A percentile compares a stretch with the other conserved stretches of the same genome.
Conservation (phyloP, 2,329 filamentous ascomycete species). For the Penicillium decumbens region DNA sequence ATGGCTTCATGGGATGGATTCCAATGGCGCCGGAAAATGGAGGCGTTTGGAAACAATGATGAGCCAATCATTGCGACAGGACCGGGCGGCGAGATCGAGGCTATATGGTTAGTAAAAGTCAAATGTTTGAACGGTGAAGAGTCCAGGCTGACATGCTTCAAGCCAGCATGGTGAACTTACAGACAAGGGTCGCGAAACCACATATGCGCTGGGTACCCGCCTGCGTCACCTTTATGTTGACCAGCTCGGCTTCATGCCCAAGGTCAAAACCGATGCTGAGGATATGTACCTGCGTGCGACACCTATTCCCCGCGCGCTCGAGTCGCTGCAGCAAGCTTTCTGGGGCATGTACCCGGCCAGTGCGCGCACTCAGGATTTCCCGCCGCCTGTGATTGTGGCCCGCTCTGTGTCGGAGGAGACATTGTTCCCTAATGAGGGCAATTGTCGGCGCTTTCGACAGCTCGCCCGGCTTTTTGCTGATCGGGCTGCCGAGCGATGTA, state of each 20-base stretch:
- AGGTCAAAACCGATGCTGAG: constrained; percentile 51
- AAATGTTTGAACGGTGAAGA: not conserved
- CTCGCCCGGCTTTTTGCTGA: constrained; percentile 67
- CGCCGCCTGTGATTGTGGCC: constrained; percentile 61
- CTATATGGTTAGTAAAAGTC: constrained; percentile 63
- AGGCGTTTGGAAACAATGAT: constrained; percentile 70
- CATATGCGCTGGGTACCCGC: constrained; percentile 62
- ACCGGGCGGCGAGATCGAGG: constrained; percentile 65
- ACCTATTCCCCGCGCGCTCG: constrained; percentile 68
- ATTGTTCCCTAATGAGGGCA: constrained; percentile 71
- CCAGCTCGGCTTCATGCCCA: constrained; percentile 66
- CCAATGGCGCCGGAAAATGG: constrained; percentile 66
- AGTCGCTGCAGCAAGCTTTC: constrained; percentile 72
- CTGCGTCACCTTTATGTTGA: constrained; percentile 70
- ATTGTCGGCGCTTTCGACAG: constrained; percentile 67
- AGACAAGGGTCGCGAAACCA: constrained; percentile 68
- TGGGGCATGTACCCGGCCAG: constrained; percentile 66
- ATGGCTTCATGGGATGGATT: constrained; percentile 54
- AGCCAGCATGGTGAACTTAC: constrained; percentile 63
- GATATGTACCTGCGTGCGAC: constrained; percentile 70
- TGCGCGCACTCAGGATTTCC: constrained; percentile 50
- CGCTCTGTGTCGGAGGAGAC: constrained; percentile 67
- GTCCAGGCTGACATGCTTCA: constrained; percentile 12
- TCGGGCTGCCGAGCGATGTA: constrained; percentile 64
- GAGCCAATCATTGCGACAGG: constrained; percentile 66